phyloP scores from a whole-genome alignment of 2,329 filamentous ascomycete genomes.

The Fusarium xylarioides region DNA sequence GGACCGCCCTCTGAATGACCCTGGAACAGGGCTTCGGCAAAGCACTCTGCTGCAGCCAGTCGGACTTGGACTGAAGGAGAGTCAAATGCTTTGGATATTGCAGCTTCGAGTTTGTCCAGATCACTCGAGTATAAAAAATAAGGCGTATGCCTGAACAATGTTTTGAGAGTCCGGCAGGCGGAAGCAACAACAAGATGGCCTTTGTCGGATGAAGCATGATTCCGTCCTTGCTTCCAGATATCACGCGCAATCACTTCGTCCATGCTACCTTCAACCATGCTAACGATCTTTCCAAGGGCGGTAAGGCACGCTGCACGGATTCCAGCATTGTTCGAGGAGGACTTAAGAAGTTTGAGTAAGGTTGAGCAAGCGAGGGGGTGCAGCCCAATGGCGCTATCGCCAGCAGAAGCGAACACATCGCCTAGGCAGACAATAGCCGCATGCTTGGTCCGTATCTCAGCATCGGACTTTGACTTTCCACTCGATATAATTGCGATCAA shows the following conservation, averaged over 20 bases:
- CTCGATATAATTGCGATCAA: conserved; percentile 76
- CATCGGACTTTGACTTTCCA: conserved; percentile 78
- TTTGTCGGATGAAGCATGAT: conserved; percentile 80
- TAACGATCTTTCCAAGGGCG: conserved; percentile 77
- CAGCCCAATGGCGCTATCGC: conserved; percentile 88
- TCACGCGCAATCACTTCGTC: conserved; percentile 89
- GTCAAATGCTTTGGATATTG: conserved; percentile 88
- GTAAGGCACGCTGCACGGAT: conserved; percentile 81
- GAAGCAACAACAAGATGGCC: conserved; percentile 80
- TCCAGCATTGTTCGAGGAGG: conserved; percentile 81
- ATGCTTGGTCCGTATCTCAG: conserved; percentile 82
- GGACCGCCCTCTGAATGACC: conserved; percentile 66
- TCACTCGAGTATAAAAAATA: conserved; percentile 91
- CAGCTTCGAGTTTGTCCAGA: conserved; percentile 86
- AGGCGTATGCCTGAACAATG: conserved; percentile 74
- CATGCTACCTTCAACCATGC: conserved; percentile 77
- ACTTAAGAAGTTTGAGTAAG: conserved; percentile 82
- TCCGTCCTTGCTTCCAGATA: conserved; percentile 91
- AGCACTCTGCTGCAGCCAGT: conserved; percentile 85
- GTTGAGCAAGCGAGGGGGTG: conserved; percentile 78
- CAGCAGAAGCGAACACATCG: conserved; percentile 88
- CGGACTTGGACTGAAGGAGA: conserved; percentile 78
- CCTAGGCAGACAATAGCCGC: conserved; percentile 88
- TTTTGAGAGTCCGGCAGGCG: conserved; percentile 81
- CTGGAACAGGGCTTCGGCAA: conserved; percentile 85